phyloP scores from a whole-genome alignment of 2,329 filamentous ascomycete species.

The Botrytis paeoniae region DNA sequence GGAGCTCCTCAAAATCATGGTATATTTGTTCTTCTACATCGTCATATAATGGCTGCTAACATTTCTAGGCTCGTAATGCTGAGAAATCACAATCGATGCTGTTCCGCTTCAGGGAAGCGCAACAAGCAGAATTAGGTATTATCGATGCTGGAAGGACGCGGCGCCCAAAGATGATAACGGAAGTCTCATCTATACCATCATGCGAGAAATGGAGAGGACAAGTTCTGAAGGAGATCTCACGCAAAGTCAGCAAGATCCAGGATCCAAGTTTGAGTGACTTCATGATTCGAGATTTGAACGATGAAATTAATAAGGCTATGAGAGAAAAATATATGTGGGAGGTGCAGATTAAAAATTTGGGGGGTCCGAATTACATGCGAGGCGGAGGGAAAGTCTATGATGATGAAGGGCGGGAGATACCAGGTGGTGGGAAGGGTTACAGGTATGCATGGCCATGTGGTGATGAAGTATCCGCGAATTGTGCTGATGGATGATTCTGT shows the following conservation, averaged over 20 bases:
- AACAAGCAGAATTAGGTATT: conserved; percentile 93
- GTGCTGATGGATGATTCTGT: conserved; percentile 40
- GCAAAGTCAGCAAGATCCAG: conserved; percentile 95
- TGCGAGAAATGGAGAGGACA: conserved; percentile 99
- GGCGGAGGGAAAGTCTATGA: conserved; percentile 53
- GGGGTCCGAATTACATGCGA: conserved; percentile 82
- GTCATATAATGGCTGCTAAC: conserved; percentile 20
- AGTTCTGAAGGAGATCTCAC: conserved; percentile 93
- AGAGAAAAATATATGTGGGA: conserved; percentile 99
- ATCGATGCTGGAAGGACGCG: conserved; percentile 88
- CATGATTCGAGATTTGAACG: conserved; percentile 96
- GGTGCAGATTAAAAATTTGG: conserved; percentile 88
- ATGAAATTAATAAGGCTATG: conserved; percentile 99
- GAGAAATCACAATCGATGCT: conserved; percentile 99
- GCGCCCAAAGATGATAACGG: conserved; percentile 86
- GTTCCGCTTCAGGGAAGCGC: conserved; percentile 97
- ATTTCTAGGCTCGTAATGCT: conserved; percentile 78
- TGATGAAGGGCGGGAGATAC: conserved; percentile 54
- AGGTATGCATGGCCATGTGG: conserved; percentile 63
- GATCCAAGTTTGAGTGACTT: conserved; percentile 89
- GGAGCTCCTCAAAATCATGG: conserved; percentile 32
- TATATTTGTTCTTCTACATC: conserved; percentile 16
- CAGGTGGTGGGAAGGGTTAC: conserved; percentile 81
- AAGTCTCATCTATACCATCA: conserved; percentile 75
- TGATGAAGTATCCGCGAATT: background rate